A percentile compares a stretch with the other conserved stretches of the same genome.
phyloP scores from a whole-genome alignment of 2,329 filamentous ascomycete species.

The Pseudogymnoascus sp. region DNA sequence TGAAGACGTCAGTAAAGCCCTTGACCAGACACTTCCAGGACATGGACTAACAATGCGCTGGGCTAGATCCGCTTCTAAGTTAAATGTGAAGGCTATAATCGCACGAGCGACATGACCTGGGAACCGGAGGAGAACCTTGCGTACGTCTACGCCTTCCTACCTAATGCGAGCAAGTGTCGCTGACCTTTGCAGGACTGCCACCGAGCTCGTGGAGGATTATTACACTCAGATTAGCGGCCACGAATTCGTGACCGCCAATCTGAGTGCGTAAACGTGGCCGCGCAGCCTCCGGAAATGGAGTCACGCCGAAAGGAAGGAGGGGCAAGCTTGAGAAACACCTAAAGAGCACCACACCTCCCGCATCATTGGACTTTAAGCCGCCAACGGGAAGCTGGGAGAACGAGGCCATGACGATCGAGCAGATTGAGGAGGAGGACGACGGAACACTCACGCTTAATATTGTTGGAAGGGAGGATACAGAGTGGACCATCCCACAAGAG shows the following conservation, averaged over 20 bases:
- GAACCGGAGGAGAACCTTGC: slow-evolving; percentile 64
- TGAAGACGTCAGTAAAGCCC: slow-evolving; percentile 29
- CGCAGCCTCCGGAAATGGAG: neutral
- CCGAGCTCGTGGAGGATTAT: slow-evolving; percentile 56
- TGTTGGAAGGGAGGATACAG: no score
- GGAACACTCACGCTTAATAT: no score
- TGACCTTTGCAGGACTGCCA: slow-evolving; percentile 33
- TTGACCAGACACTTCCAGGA: neutral
- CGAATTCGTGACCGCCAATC: slow-evolving; percentile 36
- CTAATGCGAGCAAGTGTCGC: neutral
- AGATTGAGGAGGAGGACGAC: no score
- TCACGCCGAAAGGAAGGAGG: neutral
- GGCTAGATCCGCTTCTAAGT: slow-evolving; percentile 55
- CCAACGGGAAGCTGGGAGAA: no score
- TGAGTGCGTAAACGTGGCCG: neutral
- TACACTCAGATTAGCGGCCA: slow-evolving; percentile 54
- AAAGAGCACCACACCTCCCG: no score
- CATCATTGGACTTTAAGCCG: no score
- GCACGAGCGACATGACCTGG: slow-evolving; percentile 65
- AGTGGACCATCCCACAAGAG: no score
- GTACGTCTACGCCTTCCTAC: slow-evolving; percentile 28
- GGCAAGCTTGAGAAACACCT: slow-evolving; percentile 26
- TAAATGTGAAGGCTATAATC: slow-evolving; percentile 73
- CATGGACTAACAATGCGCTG: neutral
- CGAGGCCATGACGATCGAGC: no score